Percentiles rank a stretch among this genome's conserved stretches.
These are phyloP conservation scores for Bruguiera gymnorhiza DNA, from an alignment of 345 rosid species.

Conservation along the genomic window DNA sequence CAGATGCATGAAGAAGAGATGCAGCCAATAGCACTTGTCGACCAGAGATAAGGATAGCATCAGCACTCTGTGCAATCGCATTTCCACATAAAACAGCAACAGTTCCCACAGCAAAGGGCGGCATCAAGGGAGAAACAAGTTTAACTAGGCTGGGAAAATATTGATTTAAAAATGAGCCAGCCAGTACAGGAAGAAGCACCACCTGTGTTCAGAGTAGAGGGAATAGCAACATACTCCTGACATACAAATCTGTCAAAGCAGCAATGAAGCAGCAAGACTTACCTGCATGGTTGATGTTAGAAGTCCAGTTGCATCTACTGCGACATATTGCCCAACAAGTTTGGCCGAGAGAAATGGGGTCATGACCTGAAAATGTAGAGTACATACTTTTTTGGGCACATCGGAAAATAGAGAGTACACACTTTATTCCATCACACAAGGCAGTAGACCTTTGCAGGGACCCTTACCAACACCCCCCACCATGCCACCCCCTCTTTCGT, in stretches of 20 bases:
- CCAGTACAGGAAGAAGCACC: conserved; percentile 84
- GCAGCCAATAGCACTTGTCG: conserved; percentile 64
- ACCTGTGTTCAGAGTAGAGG: conserved; percentile 40
- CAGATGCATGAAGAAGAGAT: conserved; percentile 70
- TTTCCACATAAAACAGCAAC: conserved; percentile 77
- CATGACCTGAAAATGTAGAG: conserved; percentile 53
- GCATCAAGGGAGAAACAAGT: conserved; percentile 75
- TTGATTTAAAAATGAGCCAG: conserved; percentile 74
- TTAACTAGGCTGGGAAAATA: conserved; percentile 68
- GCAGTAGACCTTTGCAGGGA: not conserved
- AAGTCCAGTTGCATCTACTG: conserved; percentile 72
- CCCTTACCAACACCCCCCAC: not conserved
- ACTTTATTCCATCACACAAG: not conserved
- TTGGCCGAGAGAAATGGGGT: conserved; percentile 86
- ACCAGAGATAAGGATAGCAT: conserved; percentile 72
- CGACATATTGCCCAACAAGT: conserved; percentile 80
- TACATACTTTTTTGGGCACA: not conserved
- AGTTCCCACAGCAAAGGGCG: conserved; percentile 77
- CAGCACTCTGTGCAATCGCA: conserved; percentile 73
- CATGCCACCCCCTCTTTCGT: not conserved
- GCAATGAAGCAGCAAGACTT: conserved; percentile 11
- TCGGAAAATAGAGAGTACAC: too few species aligned
- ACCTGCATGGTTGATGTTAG: conserved; percentile 78
- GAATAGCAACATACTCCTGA: not conserved
- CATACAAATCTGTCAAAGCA: not conserved